Conservation (phyloP, 257 asterid genomes). For the Solanum medicagineum region DNA sequence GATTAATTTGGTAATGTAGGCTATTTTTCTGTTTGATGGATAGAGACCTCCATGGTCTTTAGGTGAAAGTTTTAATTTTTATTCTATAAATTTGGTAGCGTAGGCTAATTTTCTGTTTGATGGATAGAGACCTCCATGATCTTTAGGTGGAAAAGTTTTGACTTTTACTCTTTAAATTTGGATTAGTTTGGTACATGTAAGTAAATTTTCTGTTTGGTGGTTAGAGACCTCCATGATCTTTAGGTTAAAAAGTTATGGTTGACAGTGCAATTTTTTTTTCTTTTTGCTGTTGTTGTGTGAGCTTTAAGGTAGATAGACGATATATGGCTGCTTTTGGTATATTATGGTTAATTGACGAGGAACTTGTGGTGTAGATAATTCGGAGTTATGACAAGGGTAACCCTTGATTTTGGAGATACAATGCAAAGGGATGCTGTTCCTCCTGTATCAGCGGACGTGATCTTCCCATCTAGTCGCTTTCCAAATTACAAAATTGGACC, state of each 20-base stretch:
- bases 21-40: background rate
- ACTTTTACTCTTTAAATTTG: background rate
- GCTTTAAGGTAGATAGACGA: background rate
- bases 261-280: background rate
- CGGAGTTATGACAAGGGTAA: conserved; percentile 57
- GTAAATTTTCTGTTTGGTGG: background rate
- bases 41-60: background rate
- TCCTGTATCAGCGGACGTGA: conserved; percentile 77
- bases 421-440: conserved; percentile 68
- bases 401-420: conserved; percentile 65
- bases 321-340: background rate
- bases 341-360: background rate
- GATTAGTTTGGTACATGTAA: background rate
- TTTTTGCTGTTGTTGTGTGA: background rate
- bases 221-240: background rate
- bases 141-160: background rate
- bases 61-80: background rate
- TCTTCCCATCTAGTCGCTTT: conserved; percentile 63
- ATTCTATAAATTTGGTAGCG: background rate
- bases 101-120: background rate
- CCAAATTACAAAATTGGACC: conserved; percentile 69
- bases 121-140: background rate
- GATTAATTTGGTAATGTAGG: background rate
- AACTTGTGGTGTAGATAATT: background rate
- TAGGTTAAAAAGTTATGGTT: background rate